Evolutionary conservation across 805 yeast species (phyloP).

Genomic region (Yamadazyma insecticola): DNA sequence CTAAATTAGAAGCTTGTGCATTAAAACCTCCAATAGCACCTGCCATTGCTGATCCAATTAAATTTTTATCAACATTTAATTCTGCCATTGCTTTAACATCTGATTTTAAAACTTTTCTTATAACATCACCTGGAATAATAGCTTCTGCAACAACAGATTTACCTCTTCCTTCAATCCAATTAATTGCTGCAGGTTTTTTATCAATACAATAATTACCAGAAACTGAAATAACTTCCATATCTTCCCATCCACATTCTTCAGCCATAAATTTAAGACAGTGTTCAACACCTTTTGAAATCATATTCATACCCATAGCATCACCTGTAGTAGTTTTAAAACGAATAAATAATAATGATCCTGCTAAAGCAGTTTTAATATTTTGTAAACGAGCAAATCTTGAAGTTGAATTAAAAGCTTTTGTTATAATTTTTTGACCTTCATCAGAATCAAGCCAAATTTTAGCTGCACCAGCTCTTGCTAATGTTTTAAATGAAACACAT

Average conservation of each 20-base stretch:
- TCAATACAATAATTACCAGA: conserved; percentile 98
- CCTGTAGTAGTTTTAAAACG: conserved; percentile 99
- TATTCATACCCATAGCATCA: conserved; percentile 99
- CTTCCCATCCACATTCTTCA: conserved; percentile 86
- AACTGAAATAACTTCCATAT: conserved; percentile 88
- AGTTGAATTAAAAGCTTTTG: conserved; percentile 91
- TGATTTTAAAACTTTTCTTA: conserved; percentile 78
- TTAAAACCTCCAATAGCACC: conserved; percentile 97
- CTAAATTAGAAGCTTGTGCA: conserved; percentile 96
- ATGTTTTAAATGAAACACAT: conserved; percentile 82
- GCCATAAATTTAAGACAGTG: conserved; percentile 77
- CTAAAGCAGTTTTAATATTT: conserved; percentile 86
- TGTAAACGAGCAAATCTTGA: conserved; percentile 96
- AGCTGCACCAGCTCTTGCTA: conserved; percentile 88
- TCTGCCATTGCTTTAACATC: conserved; percentile 91
- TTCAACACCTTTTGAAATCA: conserved; percentile 99
- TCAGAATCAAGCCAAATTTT: conserved; percentile 94
- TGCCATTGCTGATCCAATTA: conserved; percentile 97
- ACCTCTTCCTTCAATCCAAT: conserved; percentile 99
- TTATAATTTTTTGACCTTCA: conserved; percentile 80
- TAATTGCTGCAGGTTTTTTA: conserved; percentile 95
- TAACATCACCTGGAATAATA: conserved; percentile 76
- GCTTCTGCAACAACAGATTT: conserved; percentile 97
- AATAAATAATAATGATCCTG: conserved; percentile 83
- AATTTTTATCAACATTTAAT: conserved; percentile 81